phyloP scores from a whole-genome alignment of 148 eudicot species.

The Silene conica region DNA sequence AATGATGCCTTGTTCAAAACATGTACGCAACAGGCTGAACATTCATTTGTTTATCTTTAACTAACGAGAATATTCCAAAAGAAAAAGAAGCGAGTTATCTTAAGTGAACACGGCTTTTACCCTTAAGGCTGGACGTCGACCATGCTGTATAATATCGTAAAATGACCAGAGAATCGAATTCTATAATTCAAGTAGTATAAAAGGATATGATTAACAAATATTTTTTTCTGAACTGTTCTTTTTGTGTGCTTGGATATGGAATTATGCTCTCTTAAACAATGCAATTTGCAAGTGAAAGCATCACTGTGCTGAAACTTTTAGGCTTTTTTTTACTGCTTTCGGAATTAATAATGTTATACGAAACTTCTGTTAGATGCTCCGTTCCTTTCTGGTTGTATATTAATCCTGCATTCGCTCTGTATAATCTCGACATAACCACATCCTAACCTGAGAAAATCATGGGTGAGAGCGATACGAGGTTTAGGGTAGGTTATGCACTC shows the following conservation, averaged over 20 bases:
- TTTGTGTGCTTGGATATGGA: background rate
- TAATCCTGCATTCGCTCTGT: background rate
- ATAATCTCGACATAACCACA: background rate
- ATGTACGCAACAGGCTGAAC: background rate
- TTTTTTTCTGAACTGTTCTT: background rate
- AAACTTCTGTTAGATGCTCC: too few species aligned
- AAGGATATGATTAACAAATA: too few species aligned
- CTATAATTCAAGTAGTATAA: too few species aligned
- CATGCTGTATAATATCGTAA: too few species aligned
- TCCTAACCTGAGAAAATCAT: background rate
- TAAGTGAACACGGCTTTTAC: background rate
- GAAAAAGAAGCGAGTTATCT: background rate
- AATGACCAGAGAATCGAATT: background rate
- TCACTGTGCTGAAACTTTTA: too few species aligned
- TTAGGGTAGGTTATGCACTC: conserved; percentile 50
- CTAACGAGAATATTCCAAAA: background rate
- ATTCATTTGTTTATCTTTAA: too few species aligned
- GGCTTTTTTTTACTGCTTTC: too few species aligned
- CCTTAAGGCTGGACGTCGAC: background rate
- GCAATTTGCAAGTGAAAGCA: background rate
- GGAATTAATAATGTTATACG: too few species aligned
- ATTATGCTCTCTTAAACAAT: background rate
- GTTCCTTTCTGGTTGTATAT: background rate
- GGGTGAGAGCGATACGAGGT: background rate
- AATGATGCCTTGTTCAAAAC: background rate